Base-by-base conservation (phyloP, 2,329 filamentous ascomycete species). In the Penicillium sp. region DNA sequence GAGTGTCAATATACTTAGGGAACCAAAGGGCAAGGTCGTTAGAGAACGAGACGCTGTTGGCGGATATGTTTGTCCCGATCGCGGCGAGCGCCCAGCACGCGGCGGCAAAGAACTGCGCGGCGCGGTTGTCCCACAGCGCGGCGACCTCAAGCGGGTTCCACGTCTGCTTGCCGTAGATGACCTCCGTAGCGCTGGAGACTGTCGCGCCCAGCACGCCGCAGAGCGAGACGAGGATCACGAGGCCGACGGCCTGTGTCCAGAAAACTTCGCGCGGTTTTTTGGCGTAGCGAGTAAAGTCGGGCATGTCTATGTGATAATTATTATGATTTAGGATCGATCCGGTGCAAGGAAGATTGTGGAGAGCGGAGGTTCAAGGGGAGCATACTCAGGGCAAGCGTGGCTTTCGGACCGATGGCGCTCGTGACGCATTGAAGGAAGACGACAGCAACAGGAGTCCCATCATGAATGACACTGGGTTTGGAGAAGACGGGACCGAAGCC, bases 241-340 rank as follows among this genome's bases (percentile, higher is more conserved):
- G 52, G 5, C 56, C 57, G 23, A 63, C 31, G 7, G 60, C 48
- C 30, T 64, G 60, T 2, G 56, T 60, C 60, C 56, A 63, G 41
- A 60, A 52, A 2, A 60, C 54, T 7, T 63, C 52, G 5, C 57
- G 56, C 0, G 60, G 60, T 2, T 53, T 35, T 26, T 60, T 57
- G 3, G 63, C 53, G 52, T 63, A 64, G 2, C 63, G 60, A 17
- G 60, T 63, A 19, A 64, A 64, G n/a, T 64, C 63, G 9, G 61
- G 57, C 49, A 60, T 60, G 49, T 63, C 35, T 41, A 15, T 38
- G 21, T 21, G 21, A 21, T 21, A 21, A 21, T 6, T 41, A 15
- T 5, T 5, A 13, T 17, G 13, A 5, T 41, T 41, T 41, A 41
- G 35, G 15, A 9, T 15, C 13, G 31, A 38, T 15, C 13, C 5